Conservation (phyloP, 495 filamentous ascomycete species). For the Pseudoneurospora amorphoporcata region DNA sequence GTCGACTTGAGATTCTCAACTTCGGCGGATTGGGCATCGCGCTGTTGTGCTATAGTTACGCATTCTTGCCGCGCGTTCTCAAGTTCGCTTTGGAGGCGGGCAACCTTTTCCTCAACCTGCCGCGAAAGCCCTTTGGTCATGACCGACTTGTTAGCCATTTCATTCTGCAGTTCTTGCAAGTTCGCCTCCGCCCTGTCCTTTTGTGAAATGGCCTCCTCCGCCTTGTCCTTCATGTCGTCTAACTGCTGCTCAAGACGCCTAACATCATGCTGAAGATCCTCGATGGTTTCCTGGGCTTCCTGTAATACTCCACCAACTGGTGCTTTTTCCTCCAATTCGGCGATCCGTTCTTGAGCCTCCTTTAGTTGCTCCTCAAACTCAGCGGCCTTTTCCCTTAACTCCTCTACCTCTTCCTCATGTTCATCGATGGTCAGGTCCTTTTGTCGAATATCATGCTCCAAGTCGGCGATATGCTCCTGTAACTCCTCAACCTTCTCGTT, state of each 20-base stretch:
- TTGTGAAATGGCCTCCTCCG: constrained; percentile 52
- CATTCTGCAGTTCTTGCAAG: constrained; percentile 59
- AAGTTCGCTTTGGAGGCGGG: constrained; percentile 55
- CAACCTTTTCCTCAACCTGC: constrained; percentile 61
- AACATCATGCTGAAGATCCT: constrained; percentile 35
- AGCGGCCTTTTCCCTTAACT: constrained; percentile 37
- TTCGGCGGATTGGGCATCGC: constrained; percentile 27
- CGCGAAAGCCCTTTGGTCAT: constrained; percentile 65
- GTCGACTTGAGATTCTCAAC: constrained; percentile 34
- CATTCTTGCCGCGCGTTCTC: constrained; percentile 50
- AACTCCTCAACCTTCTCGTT: constrained; percentile 38
- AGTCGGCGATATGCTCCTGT: constrained; percentile 48
- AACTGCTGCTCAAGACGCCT: constrained; percentile 37
- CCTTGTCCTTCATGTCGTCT: constrained; percentile 48
- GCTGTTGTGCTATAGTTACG: constrained; percentile 34
- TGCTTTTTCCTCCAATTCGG: constrained; percentile 53
- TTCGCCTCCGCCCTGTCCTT: constrained; percentile 48
- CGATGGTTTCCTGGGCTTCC: constrained; percentile 44
- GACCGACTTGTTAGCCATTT: constrained; percentile 70
- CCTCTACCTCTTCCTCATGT: constrained; percentile 33
- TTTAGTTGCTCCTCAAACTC: constrained; percentile 45
- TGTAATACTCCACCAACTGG: constrained; percentile 41
- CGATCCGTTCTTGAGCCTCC: constrained; percentile 44
- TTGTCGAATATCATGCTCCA: constrained; percentile 47
- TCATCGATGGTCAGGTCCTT: constrained; percentile 38